phyloP scores from a whole-genome alignment of 75 land plant genomes.

The Sequoiadendron giganteum region DNA sequence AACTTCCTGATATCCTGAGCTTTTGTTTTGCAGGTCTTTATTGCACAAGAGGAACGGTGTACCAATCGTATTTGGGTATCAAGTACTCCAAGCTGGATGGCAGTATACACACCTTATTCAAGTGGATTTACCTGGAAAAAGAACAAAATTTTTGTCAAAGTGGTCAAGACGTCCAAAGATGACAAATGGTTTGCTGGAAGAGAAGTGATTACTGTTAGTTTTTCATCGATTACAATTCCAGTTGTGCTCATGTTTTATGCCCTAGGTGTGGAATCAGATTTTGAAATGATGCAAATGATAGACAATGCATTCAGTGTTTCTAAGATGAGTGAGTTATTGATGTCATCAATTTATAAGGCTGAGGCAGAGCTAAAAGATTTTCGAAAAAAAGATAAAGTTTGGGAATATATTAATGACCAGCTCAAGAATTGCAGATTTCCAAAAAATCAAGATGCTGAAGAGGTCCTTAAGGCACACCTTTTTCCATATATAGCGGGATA shows the following conservation, averaged over 20 bases:
- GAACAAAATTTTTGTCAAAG: slow-evolving; percentile 25
- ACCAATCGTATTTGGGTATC: slow-evolving; percentile 18
- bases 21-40: slow-evolving; percentile 40
- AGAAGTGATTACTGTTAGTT: slow-evolving; percentile 30
- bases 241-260: slow-evolving; percentile 77
- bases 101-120: slow-evolving; percentile 33
- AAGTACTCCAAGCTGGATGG: slow-evolving; percentile 49
- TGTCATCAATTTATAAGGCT: slow-evolving; percentile 58
- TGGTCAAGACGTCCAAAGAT: too few species aligned
- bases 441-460: slow-evolving; percentile 38
- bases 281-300: slow-evolving; percentile 61
- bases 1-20: background rate
- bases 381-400: slow-evolving; percentile 27
- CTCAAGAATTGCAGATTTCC: slow-evolving; percentile 30
- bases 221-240: slow-evolving; percentile 38
- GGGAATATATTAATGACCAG: slow-evolving; percentile 20
- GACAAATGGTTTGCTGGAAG: slow-evolving; percentile 11
- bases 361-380: slow-evolving; percentile 43
- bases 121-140: slow-evolving; percentile 19
- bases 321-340: slow-evolving; percentile 42
- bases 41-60: slow-evolving; percentile 17
- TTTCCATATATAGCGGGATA: slow-evolving; percentile 44
- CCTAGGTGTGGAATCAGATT: slow-evolving; percentile 70
- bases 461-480: slow-evolving; percentile 36
- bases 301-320: slow-evolving; percentile 33